These are phyloP conservation scores for Cladosporium cucumerinum DNA, from an alignment of 2,329 filamentous ascomycete genomes.

Conservation along the genomic window DNA sequence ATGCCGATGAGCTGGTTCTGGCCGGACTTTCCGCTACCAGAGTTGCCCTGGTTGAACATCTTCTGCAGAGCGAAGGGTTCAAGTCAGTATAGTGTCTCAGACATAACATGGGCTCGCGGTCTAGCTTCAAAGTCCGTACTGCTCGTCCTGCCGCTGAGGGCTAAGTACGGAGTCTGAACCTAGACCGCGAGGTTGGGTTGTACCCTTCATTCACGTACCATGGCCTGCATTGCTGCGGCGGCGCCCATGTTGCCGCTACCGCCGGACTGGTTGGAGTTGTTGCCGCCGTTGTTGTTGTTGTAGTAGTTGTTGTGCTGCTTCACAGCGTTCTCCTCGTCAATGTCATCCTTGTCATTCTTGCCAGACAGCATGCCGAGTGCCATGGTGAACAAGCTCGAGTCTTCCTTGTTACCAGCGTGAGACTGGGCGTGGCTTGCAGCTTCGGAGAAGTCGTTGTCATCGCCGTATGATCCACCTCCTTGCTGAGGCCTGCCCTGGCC, in stretches of 20 bases:
- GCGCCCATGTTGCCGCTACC: slow-evolving; percentile 54
- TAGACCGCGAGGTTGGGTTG: too few relatives aligned
- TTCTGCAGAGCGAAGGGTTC: too few relatives aligned
- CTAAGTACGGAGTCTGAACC: too few relatives aligned
- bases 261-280: slow-evolving; percentile 44
- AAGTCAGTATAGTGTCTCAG: too few relatives aligned
- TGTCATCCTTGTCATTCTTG: slow-evolving; percentile 52
- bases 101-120: too few relatives aligned
- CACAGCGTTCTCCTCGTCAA: slow-evolving; percentile 63
- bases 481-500: slow-evolving; percentile 39
- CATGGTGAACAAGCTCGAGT: slow-evolving; percentile 52
- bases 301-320: slow-evolving; percentile 72
- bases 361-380: slow-evolving; percentile 56
- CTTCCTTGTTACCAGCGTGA: slow-evolving; percentile 51
- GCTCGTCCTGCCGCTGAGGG: too few relatives aligned
- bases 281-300: slow-evolving; percentile 45
- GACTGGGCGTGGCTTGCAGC: slow-evolving; percentile 55
- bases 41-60: slow-evolving; percentile 57
- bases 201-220: too few relatives aligned
- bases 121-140: too few relatives aligned
- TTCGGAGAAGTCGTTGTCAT: slow-evolving; percentile 51
- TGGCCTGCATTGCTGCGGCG: slow-evolving; percentile 75
- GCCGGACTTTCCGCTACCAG: slow-evolving; percentile 42
- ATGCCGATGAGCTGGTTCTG: slow-evolving; percentile 80
- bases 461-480: slow-evolving; percentile 38